Evolutionary conservation across 768 basidiomycete species (phyloP), one percentile per base, ranked within the genome.

Genomic region (Pleurotus giganteus): DNA sequence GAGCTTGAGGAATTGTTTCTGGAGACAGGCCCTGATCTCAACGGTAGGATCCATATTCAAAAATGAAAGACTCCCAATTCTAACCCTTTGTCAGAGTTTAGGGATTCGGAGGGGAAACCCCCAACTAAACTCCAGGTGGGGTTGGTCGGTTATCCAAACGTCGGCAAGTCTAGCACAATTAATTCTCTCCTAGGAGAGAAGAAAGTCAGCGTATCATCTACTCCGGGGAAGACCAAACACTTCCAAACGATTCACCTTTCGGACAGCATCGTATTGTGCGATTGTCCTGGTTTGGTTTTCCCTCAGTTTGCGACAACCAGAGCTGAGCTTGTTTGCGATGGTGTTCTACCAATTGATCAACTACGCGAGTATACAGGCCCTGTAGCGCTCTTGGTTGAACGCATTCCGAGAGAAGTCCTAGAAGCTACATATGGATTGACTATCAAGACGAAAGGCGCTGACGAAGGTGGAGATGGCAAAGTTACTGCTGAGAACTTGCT

Each of bases 191-290:
- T 99, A 4, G 97, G 96, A 32, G 89, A 94, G 68, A 96, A 97
- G 75, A 94, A 91, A 79, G 97, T 99, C 59, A 97, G 94, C 66
- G 97, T 99, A 24, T 98, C 96, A 3, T 86, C 96, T 0, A 99
- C 97, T 0, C 97, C 97, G 0, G 97, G 97, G 58, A 91, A 98
- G 74, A 99, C 97, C 12, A 99, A 99, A 67, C 96, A 99, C 71
- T 98, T 98, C 73, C 97, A 99, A 70, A 98, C 97, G 0, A 94
- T 98, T 62, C 85, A 93, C 63, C 80, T 99, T n/a, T 94, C 94
- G 9, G 83, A 88, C 15, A 76, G 84, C 2, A 88, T 98, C 37
- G 76, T 88, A 43, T 82, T 99, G 17, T 98, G 95, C 61, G 97
- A 99, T 72, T 99, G 97, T 73, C 97, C 97, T 15, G 97, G 97